Evolutionary conservation across 352 stramenopile genomes (phyloP).

Genomic region (Peronospora tabacina): DNA sequence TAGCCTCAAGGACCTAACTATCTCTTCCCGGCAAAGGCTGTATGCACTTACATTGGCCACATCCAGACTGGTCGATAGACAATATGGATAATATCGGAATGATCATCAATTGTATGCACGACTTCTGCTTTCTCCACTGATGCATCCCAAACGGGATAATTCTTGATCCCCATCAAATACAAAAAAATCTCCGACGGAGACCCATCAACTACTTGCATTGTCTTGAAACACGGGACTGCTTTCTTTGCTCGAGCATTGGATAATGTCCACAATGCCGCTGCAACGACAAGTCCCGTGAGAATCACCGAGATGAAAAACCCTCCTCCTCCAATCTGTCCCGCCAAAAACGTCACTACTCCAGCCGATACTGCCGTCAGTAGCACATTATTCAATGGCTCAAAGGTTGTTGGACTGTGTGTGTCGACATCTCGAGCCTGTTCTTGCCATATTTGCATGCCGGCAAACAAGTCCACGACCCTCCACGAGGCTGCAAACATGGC

Average conservation of each 20-base stretch:
- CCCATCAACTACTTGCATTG: conserved; percentile 51
- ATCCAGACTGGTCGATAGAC: conserved; percentile 73
- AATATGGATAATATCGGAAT: conserved; percentile 73
- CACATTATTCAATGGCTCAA: conserved; percentile 52
- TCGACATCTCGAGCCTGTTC: conserved; percentile 22
- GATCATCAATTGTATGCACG: conserved; percentile 70
- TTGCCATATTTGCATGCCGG: conserved; percentile 61
- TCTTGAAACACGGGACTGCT: conserved; percentile 62
- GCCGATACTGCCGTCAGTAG: conserved; percentile 48
- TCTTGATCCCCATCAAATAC: conserved; percentile 71
- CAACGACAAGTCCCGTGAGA: conserved; percentile 39
- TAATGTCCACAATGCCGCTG: conserved; percentile 48
- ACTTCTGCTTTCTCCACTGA: conserved; percentile 53
- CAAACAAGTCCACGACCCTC: conserved; percentile 62
- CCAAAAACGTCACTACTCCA: conserved; percentile 52
- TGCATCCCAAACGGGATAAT: conserved; percentile 60
- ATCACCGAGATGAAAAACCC: conserved; percentile 42
- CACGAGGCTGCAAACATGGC: conserved; percentile 62
- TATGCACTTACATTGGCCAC: conserved; percentile 50
- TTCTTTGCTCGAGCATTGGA: conserved; percentile 32
- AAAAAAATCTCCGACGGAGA: conserved; percentile 60
- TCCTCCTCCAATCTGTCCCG: conserved; percentile 55
- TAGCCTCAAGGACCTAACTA: neutral
- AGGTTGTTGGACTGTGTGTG: neutral
- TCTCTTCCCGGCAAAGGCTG: neutral